phyloP scores from a whole-genome alignment of 352 stramenopile genomes.

The Phytophthora megakarya region DNA sequence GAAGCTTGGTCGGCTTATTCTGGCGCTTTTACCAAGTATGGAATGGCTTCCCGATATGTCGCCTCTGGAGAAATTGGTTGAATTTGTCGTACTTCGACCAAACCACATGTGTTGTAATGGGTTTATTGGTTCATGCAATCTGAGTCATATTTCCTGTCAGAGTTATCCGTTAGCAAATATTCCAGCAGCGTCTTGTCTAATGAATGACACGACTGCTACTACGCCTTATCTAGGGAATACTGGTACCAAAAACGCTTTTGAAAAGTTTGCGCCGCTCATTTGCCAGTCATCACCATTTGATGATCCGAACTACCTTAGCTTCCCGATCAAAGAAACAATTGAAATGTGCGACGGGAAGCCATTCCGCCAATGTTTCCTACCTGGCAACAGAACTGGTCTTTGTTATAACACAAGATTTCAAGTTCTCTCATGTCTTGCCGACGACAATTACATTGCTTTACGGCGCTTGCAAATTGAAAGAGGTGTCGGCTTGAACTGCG shows the following conservation, averaged over 20 bases:
- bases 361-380: constrained; percentile 18
- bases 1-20: constrained; percentile 9
- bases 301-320: constrained; percentile 3
- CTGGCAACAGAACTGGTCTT: constrained; percentile 27
- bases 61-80: constrained; percentile 14
- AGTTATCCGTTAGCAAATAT: constrained; percentile 3
- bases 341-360: constrained; percentile 30
- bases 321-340: constrained; percentile 12
- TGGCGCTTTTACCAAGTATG: constrained; percentile 17
- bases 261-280: constrained; percentile 21
- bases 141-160: constrained; percentile 31
- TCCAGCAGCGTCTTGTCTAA: constrained; percentile 17
- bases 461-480: constrained; percentile 34
- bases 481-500: constrained; percentile 26
- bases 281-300: constrained; percentile 22
- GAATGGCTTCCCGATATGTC: constrained; percentile 24
- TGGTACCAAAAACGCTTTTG: constrained; percentile 8
- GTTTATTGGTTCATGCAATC: constrained; percentile 26
- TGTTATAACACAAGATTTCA: constrained; percentile 32
- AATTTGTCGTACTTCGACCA: constrained; percentile 22
- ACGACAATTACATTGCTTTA: constrained; percentile 27
- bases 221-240: constrained; percentile 17
- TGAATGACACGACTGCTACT: not conserved
- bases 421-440: constrained; percentile 32
- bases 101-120: constrained; percentile 27